Evolutionary conservation across 352 stramenopile genomes (phyloP), one percentile per base, ranked within the genome.

Genomic region (Blastocystis sp.): DNA sequence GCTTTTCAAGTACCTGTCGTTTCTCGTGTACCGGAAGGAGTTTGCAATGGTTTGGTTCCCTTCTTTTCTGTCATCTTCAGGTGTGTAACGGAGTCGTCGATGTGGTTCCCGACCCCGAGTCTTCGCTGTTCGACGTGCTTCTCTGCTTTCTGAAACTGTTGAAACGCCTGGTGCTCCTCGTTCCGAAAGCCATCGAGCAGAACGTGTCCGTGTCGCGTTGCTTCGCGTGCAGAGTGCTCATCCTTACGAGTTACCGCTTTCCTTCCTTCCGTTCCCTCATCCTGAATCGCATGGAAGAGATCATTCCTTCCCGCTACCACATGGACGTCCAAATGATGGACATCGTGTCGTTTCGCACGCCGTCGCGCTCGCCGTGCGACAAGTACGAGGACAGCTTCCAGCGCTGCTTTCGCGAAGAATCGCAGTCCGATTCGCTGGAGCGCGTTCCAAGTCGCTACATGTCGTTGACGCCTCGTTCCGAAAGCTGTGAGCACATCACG

Each of bases 281-380:
- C 33, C 74, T 85, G 41, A 69, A 29, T 2, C 33, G 12, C 21
- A 35, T 85, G 10, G 33, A 26, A 21, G 12, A 16, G 13, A n/a
- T 85, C 4, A 67, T 85, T 37, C 74, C 74, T 33, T 66, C 74
- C 66, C 45, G 41, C n/a, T 85, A 85, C 50, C 74, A 85, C 50
- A 33, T 85, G 21, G 74, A 85, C 29, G 10, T 62, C 13, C 19
- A 61, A 37, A 29, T 85, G 9, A 55, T 85, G 3, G 74, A 85
- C 31, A 41, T 85, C 16, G 31, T 85, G 21, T 13, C 29, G 16
- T 85, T 67, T n/a, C 51, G 45, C 37, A 29, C 35, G 29, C 55
- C 74, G 6, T 10, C 37, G 19, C 33, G 51, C 3, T 85, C 74
- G 31, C 51, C 70, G 21, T 85, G 74, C 55, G 29, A 50, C 37